Evolutionary conservation across 306 rosid species (phyloP).

Genomic region (Pachyrhizus erosus): DNA sequence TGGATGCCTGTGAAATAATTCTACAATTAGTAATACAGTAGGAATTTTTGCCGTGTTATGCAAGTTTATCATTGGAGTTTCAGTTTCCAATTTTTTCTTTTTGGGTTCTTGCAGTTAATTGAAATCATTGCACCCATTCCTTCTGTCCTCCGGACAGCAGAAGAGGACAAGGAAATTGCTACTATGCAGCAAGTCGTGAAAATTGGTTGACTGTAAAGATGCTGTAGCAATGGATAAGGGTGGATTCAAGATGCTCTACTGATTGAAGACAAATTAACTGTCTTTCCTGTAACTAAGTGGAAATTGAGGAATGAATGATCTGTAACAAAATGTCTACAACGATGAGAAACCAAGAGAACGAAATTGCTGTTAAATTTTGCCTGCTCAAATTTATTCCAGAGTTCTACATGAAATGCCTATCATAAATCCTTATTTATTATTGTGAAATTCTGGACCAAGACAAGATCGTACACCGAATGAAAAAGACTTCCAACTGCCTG

Average conservation of each 20-base stretch:
- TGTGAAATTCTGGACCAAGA: too few relatives aligned
- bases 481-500: neutral
- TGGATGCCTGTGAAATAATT: neutral
- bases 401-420: neutral
- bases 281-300: neutral
- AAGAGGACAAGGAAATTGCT: conserved; percentile 32
- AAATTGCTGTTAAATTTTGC: neutral
- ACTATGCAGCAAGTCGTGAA: neutral
- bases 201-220: neutral
- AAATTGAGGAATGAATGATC: neutral
- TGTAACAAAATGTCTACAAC: neutral
- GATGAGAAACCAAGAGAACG: neutral
- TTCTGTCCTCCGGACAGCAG: conserved; percentile 52
- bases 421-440: neutral
- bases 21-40: neutral
- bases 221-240: neutral
- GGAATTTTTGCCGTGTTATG: neutral
- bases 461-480: neutral
- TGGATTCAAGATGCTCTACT: neutral
- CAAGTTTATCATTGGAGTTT: neutral
- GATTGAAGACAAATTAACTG: neutral
- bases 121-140: conserved; percentile 74
- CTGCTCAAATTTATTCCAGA: neutral
- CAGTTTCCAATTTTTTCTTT: neutral
- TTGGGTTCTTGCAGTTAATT: conserved; percentile 53